Conservation (phyloP, 139 green algal genomes). For the Chlorella sp. region DNA sequence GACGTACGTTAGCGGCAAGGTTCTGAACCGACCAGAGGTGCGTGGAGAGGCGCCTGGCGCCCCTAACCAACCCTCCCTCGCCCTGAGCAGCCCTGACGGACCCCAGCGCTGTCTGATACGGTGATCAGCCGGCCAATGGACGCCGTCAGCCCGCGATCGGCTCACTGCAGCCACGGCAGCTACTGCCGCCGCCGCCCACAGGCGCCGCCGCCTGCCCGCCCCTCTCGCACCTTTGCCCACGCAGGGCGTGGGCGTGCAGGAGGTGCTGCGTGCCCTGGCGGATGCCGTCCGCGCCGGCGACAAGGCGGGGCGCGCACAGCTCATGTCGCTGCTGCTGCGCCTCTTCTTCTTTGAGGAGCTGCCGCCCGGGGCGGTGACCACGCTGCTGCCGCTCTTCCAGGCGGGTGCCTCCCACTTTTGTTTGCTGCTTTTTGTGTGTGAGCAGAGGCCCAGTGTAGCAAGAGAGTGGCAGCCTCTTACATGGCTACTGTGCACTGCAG, state of each 20-base stretch:
- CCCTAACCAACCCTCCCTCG: neutral
- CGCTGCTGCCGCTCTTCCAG: conserved; percentile 37
- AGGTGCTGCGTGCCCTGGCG: conserved; percentile 27
- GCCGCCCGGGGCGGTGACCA: conserved; percentile 25
- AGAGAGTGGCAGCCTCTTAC: no score
- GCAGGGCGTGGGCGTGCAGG: conserved; percentile 38
- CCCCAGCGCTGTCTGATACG: no score
- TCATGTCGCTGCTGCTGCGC: conserved; percentile 26
- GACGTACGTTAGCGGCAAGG: neutral
- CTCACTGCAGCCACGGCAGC: neutral
- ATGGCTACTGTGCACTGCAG: neutral
- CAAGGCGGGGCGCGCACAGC: conserved; percentile 24
- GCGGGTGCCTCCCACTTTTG: neutral
- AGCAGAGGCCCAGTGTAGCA: no score
- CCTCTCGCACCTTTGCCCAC: neutral
- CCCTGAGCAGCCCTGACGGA: no score
- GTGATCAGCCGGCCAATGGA: no score
- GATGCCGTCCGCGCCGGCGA: conserved; percentile 34
- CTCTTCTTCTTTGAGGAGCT: conserved; percentile 49
- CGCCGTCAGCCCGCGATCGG: neutral
- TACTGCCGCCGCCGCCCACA: neutral
- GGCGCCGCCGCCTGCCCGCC: neutral
- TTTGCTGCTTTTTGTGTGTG: neutral
- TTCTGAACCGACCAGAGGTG: conserved; percentile 37
- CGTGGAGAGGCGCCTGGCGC: neutral